Percentiles rank a stretch among this genome's conserved stretches.
Conservation (phyloP, 352 stramenopile species). For the Thalassiosira sp. region DNA sequence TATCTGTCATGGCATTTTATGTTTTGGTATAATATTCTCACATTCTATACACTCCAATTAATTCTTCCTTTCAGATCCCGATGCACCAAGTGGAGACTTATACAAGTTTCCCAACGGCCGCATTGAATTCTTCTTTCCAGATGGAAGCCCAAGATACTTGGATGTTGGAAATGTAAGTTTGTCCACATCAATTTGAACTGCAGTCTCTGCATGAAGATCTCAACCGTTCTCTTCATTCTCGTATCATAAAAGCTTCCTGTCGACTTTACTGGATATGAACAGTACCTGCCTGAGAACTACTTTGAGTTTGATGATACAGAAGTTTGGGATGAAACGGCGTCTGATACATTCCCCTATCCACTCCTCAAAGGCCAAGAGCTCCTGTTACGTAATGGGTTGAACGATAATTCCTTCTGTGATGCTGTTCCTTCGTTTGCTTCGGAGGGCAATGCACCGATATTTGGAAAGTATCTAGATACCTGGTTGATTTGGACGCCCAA, state of each 20-base stretch:
- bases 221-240: background rate
- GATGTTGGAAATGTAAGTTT: constrained; percentile 48
- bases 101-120: constrained; percentile 35
- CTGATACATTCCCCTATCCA: constrained; percentile 29
- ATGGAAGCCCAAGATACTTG: constrained; percentile 24
- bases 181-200: too few species aligned
- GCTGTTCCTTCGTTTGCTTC: constrained; percentile 34
- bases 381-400: constrained; percentile 36
- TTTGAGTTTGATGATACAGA: constrained; percentile 45
- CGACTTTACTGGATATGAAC: constrained; percentile 54
- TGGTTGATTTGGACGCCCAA: constrained; percentile 54
- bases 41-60: too few species aligned
- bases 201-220: too few species aligned
- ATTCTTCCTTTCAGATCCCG: too few species aligned
- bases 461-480: constrained; percentile 39
- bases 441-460: constrained; percentile 50
- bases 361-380: constrained; percentile 35
- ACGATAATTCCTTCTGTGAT: constrained; percentile 44
- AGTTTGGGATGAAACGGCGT: constrained; percentile 41
- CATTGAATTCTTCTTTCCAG: background rate
- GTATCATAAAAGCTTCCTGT: constrained; percentile 19
- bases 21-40: too few species aligned
- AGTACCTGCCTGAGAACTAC: constrained; percentile 33
- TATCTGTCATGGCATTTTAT: too few species aligned
- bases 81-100: constrained; percentile 30